These are phyloP conservation scores for Pleurotus eryngii DNA, from an alignment of 768 basidiomycete species.

Conservation along the genomic window DNA sequence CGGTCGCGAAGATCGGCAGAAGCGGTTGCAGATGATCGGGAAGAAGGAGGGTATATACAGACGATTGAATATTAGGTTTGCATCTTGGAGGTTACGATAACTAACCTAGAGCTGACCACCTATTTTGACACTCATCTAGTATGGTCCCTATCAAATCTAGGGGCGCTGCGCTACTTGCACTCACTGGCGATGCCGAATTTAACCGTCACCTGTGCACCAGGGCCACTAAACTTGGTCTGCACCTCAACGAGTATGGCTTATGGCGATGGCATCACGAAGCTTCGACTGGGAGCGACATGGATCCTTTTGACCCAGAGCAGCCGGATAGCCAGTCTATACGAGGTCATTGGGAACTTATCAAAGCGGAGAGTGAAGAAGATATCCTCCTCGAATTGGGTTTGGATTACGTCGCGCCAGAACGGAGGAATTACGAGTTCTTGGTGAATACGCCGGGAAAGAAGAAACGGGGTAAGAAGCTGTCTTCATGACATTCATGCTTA, in stretches of 20 bases:
- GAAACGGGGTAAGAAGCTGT: background rate
- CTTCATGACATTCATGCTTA: background rate
- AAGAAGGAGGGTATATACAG: constrained; percentile 34
- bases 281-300: constrained; percentile 1
- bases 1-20: constrained; percentile 16
- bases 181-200: constrained; percentile 58
- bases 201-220: constrained; percentile 34
- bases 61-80: constrained; percentile 35
- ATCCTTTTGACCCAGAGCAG: background rate
- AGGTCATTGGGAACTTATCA: constrained; percentile 48
- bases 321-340: constrained; percentile 7
- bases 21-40: constrained; percentile 25
- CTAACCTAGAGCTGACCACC: too few species aligned
- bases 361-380: constrained; percentile 39
- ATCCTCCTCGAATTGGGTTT: constrained; percentile 43
- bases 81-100: constrained; percentile 7
- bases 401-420: constrained; percentile 35
- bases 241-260: constrained; percentile 60
- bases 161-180: constrained; percentile 48
- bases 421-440: constrained; percentile 31
- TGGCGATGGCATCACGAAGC: constrained; percentile 49
- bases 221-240: constrained; percentile 43
- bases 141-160: constrained; percentile 45
- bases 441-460: background rate
- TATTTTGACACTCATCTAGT: constrained; percentile 21